These are phyloP conservation scores for Calycina marina DNA, from an alignment of 2,329 filamentous ascomycete species.

Conservation along the genomic window DNA sequence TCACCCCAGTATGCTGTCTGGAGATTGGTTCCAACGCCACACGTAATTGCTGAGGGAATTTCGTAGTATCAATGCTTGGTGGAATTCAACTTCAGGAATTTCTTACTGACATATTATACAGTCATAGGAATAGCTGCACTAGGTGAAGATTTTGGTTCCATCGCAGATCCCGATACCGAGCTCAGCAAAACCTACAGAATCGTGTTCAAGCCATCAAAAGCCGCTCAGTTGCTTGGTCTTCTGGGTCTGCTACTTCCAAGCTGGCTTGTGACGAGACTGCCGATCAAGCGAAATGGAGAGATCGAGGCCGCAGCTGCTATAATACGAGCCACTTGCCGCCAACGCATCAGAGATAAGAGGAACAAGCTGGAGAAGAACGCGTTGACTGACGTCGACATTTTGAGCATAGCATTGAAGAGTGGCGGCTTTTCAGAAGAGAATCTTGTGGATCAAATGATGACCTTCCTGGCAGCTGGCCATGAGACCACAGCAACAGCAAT, in stretches of 20 bases:
- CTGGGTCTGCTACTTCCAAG: conserved; percentile 47
- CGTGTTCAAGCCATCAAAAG: conserved; percentile 37
- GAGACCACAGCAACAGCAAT: conserved; percentile 65
- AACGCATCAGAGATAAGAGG: conserved; percentile 60
- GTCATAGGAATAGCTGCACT: conserved; percentile 61
- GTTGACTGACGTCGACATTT: conserved; percentile 51
- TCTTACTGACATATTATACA: too few species aligned
- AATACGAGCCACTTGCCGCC: conserved; percentile 51
- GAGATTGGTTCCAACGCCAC: too few species aligned
- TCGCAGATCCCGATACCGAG: conserved; percentile 42
- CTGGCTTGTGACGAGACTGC: conserved; percentile 47
- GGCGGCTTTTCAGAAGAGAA: conserved; percentile 65
- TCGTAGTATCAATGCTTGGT: too few species aligned
- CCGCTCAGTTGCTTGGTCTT: conserved; percentile 40
- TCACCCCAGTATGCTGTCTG: too few species aligned
- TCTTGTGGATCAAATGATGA: conserved; percentile 82
- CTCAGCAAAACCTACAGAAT: conserved; percentile 42
- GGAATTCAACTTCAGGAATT: too few species aligned
- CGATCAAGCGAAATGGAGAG: conserved; percentile 55
- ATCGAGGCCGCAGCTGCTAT: conserved; percentile 38
- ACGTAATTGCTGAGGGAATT: too few species aligned
- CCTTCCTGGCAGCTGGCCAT: conserved; percentile 70
- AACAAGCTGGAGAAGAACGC: conserved; percentile 34
- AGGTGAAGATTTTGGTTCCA: conserved; percentile 54
- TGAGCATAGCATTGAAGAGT: conserved; percentile 65